Evolutionary conservation across 306 rosid species (phyloP), one percentile per base, ranked within the genome.

Genomic region (Malus fusca): DNA sequence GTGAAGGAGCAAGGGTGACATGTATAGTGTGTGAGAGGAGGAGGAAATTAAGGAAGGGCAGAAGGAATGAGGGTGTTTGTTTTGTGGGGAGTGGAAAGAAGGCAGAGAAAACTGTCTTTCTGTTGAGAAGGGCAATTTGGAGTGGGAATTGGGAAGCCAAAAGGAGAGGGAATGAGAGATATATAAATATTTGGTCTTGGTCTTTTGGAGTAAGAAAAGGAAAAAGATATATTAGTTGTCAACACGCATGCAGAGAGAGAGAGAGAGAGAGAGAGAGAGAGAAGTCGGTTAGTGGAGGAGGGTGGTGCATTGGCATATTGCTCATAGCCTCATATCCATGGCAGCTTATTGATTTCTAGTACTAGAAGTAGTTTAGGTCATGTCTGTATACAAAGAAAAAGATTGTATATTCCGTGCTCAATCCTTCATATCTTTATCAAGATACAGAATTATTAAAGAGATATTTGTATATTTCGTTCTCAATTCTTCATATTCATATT

Each of bases 271-370:
- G 33, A 31, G 6, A 33, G 35, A 33, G 35, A 31, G 35, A 31
- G 35, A 31, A 74, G 89, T 74, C 82, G 86, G 92, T 74, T 75
- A 82, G 93, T 88, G 84, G 93, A 75, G 84, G 93, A 75, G 52
- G 79, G 74, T 75, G 80, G 84, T 74, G 75, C 67, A 59, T 73
- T 61, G 81, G 83, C 86, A 66, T 14, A 4, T 79, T 73, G 71
- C 30, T 67, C 75, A 83, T 77, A 35, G 40, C 68, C 31, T 67
- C 75, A 81, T 77, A 17, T 5, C 59, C 79, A 15, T 11, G 9
- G 78, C n/a, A 17, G 21, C 74, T 26, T 60, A 35, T 44, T 28
- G 31, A 23, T 72, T 71, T 19, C 65, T 52, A 3, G 5, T 12
- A 2, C 19, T 58, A 15, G 25, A 23, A 56, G 23, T 15, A 48